Evolutionary conservation across 768 basidiomycete genomes (phyloP).

Genomic region (Mycena vulgaris): DNA sequence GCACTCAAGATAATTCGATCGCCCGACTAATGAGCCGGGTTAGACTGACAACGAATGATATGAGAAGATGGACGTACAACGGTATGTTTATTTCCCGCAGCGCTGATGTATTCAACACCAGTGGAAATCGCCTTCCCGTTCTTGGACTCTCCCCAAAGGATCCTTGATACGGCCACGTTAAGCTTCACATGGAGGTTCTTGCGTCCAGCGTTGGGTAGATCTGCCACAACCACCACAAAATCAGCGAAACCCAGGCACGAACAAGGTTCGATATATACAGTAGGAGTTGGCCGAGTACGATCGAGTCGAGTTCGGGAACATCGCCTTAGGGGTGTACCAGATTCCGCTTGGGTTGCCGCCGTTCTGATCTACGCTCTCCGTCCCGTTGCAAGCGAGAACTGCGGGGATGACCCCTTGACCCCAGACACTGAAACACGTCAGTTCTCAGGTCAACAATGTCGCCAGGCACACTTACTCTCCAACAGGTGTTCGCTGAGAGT

Average conservation of each 20-base stretch:
- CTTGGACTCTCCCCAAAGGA: conserved; percentile 16
- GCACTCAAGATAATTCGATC: conserved; percentile 41
- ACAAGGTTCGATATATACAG: conserved; percentile 9
- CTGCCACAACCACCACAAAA: conserved; percentile 1
- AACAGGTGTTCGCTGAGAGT: conserved; percentile 2
- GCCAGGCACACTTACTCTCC: conserved; percentile 1
- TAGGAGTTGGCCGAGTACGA: conserved; percentile 25
- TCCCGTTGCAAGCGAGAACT: conserved; percentile 11
- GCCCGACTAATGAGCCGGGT: background rate
- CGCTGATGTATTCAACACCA: conserved; percentile 20
- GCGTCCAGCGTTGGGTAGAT: conserved; percentile 19
- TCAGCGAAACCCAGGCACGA: background rate
- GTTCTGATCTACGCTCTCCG: conserved; percentile 4
- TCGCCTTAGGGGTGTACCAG: conserved; percentile 19
- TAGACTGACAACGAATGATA: background rate
- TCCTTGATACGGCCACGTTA: conserved; percentile 9
- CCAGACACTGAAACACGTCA: conserved; percentile 13
- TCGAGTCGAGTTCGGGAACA: conserved; percentile 23
- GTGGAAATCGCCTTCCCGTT: conserved; percentile 18
- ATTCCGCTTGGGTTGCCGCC: conserved; percentile 20
- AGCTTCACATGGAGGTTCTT: conserved; percentile 10
- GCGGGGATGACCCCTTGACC: conserved; percentile 14
- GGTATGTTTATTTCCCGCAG: conserved; percentile 2
- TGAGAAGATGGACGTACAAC: conserved; percentile 2
- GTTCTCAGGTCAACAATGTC: conserved; percentile 7